Conservation (phyloP, 177 flowering plant species). For the Vitis hybrid region DNA sequence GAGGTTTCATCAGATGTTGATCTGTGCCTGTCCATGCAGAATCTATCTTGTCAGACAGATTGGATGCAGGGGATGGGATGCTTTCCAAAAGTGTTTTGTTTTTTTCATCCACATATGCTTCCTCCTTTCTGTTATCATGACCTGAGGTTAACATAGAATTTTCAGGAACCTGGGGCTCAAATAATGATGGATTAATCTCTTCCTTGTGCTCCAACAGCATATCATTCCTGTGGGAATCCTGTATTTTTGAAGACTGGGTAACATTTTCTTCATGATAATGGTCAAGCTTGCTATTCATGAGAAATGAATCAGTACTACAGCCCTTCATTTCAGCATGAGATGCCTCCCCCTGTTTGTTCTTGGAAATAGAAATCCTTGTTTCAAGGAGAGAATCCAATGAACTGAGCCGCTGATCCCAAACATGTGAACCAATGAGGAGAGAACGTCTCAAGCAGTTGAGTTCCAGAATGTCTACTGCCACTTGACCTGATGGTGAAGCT, state of each 20-base stretch:
- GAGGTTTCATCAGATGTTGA: conserved; percentile 28
- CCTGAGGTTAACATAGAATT: conserved; percentile 13
- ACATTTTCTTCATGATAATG: conserved; percentile 29
- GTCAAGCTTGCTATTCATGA: conserved; percentile 29
- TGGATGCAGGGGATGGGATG: conserved; percentile 45
- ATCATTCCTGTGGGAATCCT: conserved; percentile 22
- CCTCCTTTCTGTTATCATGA: conserved; percentile 24
- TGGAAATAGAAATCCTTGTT: conserved; percentile 27
- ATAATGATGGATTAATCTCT: conserved; percentile 18
- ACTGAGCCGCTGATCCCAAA: conserved; percentile 77
- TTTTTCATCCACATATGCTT: conserved; percentile 30
- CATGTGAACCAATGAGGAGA: conserved; percentile 66
- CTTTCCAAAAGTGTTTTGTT: conserved; percentile 27
- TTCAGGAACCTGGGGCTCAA: conserved; percentile 26
- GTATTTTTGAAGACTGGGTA: conserved; percentile 15
- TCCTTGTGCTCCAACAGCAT: conserved; percentile 14
- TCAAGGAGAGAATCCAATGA: conserved; percentile 60
- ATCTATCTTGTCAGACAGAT: conserved; percentile 85
- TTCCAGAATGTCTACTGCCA: conserved; percentile 63
- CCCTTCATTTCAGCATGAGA: conserved; percentile 31
- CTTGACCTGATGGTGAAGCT: conserved; percentile 23
- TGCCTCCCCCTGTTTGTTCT: conserved; percentile 26
- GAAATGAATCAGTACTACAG: conserved; percentile 30
- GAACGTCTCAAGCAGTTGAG: conserved; percentile 72
- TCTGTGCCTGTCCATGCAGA: conserved; percentile 87